Conservation (phyloP, 371 early-diverging fungal genomes). For the Mucor saturninus region DNA sequence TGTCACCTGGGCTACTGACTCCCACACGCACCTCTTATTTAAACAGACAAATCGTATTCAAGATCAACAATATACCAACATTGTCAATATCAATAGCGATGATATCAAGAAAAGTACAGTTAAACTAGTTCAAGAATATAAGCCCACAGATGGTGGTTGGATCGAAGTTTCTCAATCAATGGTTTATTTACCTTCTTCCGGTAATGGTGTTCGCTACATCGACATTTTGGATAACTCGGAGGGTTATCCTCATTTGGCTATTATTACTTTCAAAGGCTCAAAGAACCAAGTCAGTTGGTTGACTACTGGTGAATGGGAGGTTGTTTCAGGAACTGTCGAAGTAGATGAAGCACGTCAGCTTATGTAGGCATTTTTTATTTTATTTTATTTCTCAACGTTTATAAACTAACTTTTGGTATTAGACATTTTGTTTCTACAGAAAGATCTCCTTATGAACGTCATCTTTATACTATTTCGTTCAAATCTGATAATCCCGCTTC, state of each 20-base stretch:
- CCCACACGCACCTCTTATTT: slow-evolving; percentile 71
- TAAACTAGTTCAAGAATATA: slow-evolving; percentile 58
- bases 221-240: slow-evolving; percentile 77
- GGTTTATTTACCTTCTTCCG: slow-evolving; percentile 46
- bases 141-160: slow-evolving; percentile 74
- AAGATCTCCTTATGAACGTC: slow-evolving; percentile 78
- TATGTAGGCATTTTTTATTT: slow-evolving; percentile 49
- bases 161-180: slow-evolving; percentile 64
- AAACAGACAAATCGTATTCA: slow-evolving; percentile 91
- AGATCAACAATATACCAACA: slow-evolving; percentile 71
- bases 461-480: slow-evolving; percentile 64
- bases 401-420: neutral
- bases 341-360: slow-evolving; percentile 63
- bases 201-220: slow-evolving; percentile 67
- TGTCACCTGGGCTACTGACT: slow-evolving; percentile 79
- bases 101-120: slow-evolving; percentile 29
- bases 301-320: slow-evolving; percentile 88
- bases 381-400: neutral
- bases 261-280: slow-evolving; percentile 56
- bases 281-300: slow-evolving; percentile 69
- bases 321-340: slow-evolving; percentile 63
- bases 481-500: slow-evolving; percentile 22
- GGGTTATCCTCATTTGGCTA: slow-evolving; percentile 85
- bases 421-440: slow-evolving; percentile 76
- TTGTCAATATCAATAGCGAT: slow-evolving; percentile 42